Base-by-base conservation (phyloP, 768 basidiomycete species). In the Mycena albidolilacea region DNA sequence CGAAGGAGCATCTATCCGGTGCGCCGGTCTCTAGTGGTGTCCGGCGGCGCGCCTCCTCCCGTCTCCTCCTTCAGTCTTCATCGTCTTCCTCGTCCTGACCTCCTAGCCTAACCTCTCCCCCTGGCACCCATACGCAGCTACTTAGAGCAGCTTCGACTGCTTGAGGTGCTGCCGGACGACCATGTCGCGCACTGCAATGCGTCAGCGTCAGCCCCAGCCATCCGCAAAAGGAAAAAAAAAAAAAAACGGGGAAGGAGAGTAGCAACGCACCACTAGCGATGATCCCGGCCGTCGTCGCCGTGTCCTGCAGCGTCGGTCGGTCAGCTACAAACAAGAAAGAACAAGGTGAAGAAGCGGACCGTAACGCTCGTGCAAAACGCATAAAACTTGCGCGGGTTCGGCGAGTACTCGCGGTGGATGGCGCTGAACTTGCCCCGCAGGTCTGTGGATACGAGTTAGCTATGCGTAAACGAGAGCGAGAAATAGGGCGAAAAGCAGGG, bases 321-420 rank as follows among this genome's bases (percentile, higher is more conserved):
- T n/a, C 38, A 63, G 38, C 4, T 30, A 39, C 7, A 43, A n/a
- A 62, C 9, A 46, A 55, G 38, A 23, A 30, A 39, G 17, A 30
- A 30, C 4, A 30, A 30, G 30, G 4, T 3, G 48, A 15, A n/a
- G 21, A 61, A 50, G 12, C 23, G 43, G 21, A 91, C 90, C 50
- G 93, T 94, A 39, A 94, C 92, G 46, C 91, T 92, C 21, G 93
- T 94, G 75, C 90, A 92, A 78, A 93, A 94, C 12, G 90, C 90
- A 76, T 94, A 94, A 76, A 94, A 94, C 77, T 92, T 92, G 59
- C 93, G 86, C 61, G 93, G 92, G 48, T 85, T 86, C 1, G 91
- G 93, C 5, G 93, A 93, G 77, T 92, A 90, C 79, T 93, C 92
- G 73, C 93, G 84, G 76, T 93, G 93, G 30, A 94, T 93, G 14